Evolutionary conservation across 176 grass and related monocot genomes (phyloP), one percentile per base, ranked within the genome.

Genomic region (Oryza glumipatula): DNA sequence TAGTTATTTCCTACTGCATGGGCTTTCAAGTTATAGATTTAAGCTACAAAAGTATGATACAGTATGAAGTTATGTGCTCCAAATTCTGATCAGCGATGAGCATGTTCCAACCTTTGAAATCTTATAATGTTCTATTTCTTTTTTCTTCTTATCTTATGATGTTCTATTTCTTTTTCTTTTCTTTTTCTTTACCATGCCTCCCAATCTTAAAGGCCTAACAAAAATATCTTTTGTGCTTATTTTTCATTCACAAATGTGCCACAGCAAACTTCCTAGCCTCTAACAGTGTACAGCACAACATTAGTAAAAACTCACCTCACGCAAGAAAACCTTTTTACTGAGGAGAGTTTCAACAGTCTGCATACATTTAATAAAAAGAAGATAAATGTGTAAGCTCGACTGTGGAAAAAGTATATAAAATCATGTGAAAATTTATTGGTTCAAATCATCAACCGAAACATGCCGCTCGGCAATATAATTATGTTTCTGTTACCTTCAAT

Each of bases 321-420:
- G 89, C 79, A 94, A 86, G 80, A 98, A 91, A 70, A 92, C 63
- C 58, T 88, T 90, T 84, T 89, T 98, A 89, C 93, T 98, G 74
- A 94, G 92, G 26, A 98, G 88, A 75, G 89, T 73, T 44, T 98
- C 96, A 81, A 98, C 90, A 90, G 96, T 95, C 96, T 98, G 93
- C 87, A 95, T 77, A 92, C 35, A 81, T 76, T 68, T 72, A 64
- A 26, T 16, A 78, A 30, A 19, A 6, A 67, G 30, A 66, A 17
- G 10, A 76, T 6, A 65, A 75, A 65, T 80, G 38, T 67, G 83
- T 70, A 72, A 79, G 30, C 56, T 60, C 7, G 86, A 54, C 54
- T 73, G 35, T 82, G 33, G 64, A 35, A 71, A 80, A 70, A 82
- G 24, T 67, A 43, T 66, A 72, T 16, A 65, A 9, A 78, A 15